A percentile compares a stretch with the other conserved stretches of the same genome.
Evolutionary conservation across 495 filamentous ascomycete genomes (phyloP).

Genomic region (Daldinia decipiens): DNA sequence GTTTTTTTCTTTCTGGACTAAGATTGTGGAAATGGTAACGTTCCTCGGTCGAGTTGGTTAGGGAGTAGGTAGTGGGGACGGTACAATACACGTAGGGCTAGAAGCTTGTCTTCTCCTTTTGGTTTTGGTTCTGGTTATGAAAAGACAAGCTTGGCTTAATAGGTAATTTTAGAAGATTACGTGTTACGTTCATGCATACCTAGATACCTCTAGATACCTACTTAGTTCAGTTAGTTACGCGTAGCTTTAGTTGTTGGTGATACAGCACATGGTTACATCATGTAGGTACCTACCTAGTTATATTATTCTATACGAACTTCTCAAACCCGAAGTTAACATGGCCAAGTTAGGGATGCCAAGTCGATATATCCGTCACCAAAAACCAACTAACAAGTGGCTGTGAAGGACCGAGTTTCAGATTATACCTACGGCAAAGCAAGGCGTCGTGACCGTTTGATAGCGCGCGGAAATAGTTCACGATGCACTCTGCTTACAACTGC

Average conservation of each 20-base stretch:
- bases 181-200: constrained; percentile 6
- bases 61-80: neutral
- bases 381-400: constrained; percentile 10
- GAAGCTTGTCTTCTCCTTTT: neutral
- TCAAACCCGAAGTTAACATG: neutral
- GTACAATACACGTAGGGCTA: neutral
- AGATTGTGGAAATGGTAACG: neutral
- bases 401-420: constrained; percentile 12
- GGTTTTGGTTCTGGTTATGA: neutral
- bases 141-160: neutral
- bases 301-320: neutral
- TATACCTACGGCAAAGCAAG: constrained; percentile 12
- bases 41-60: neutral
- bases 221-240: neutral
- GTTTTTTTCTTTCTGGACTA: neutral
- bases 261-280: neutral
- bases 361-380: neutral
- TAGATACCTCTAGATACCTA: no score
- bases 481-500: neutral
- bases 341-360: constrained; percentile 16
- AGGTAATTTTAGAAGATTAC: neutral
- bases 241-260: neutral
- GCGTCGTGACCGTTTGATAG: constrained; percentile 14
- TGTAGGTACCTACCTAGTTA: no score
- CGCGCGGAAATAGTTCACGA: neutral